Evolutionary conservation across 2,329 filamentous ascomycete species (phyloP), one percentile per base, ranked within the genome.

Genomic region (Elsinoe batatas): DNA sequence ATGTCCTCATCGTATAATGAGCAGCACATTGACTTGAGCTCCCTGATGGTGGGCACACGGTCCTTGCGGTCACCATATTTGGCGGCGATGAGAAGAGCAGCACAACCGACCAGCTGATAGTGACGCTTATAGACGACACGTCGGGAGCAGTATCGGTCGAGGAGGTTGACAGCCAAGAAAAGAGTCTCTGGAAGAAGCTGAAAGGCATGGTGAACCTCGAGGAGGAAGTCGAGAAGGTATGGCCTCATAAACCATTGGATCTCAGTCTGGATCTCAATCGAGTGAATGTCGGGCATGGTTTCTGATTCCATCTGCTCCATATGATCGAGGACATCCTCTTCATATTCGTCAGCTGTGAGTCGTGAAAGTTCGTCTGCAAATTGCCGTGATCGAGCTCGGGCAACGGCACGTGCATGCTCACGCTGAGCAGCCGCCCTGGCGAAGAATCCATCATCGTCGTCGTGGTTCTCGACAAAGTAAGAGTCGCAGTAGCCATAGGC

Each of bases 231-330:
- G 68, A 98, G 87, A 35, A 98, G 84, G 71, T 96, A 97, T 0
- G 93, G 93, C 65, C 93, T 80, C 93, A 98, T 98, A 74, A 94
- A 97, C 93, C 93, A 98, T 70, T 97, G 90, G 61, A 98, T 97
- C 79, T 98, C 93, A 62, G 91, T 90, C 74, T 98, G 93, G 72
- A 97, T 96, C 71, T 98, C 93, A 70, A 98, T 98, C 35, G 94
- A 90, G 71, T 91, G 91, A 69, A 95, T 91, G 71, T 98, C 93
- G 54, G 93, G 88, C 62, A 97, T 78, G 26, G 93, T 97, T 73
- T 94, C 87, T 66, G 85, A 81, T 83, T 98, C 93, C 91, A 98
- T 96, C 66, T 87, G 80, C 69, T 89, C 82, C 87, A 96, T 93
- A 74, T 97, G 91, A 67, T 86, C 81, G 74, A 97, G 83, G 69